These are phyloP conservation scores for Fusarium sterilihyphosum DNA, from an alignment of 2,329 filamentous ascomycete genomes.

Conservation along the genomic window DNA sequence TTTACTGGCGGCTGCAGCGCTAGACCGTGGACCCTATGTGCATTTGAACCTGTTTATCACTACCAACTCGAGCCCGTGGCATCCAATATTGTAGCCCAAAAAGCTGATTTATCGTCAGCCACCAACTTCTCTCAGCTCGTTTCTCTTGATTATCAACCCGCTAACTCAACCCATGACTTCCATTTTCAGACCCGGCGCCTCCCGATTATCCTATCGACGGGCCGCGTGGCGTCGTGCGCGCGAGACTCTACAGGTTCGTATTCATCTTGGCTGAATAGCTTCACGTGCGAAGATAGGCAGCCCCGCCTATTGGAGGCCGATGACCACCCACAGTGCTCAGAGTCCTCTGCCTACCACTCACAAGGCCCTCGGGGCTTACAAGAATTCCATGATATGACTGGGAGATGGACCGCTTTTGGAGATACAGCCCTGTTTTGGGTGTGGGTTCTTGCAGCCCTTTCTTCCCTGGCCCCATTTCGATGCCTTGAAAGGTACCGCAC, in stretches of 20 bases:
- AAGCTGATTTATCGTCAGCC: slow-evolving; percentile 33
- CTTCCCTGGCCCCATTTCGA: slow-evolving; percentile 24
- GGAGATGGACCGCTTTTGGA: slow-evolving; percentile 28
- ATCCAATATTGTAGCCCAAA: slow-evolving; percentile 6
- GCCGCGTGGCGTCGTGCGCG: slow-evolving; percentile 39
- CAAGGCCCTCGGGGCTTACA: slow-evolving; percentile 31
- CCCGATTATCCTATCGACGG: slow-evolving; percentile 27
- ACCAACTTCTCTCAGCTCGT: slow-evolving; percentile 37
- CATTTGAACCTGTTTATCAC: slow-evolving; percentile 36
- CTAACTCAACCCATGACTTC: slow-evolving; percentile 42
- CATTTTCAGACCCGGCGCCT: slow-evolving; percentile 30
- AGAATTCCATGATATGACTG: slow-evolving; percentile 38
- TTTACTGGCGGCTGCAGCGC: slow-evolving; percentile 36
- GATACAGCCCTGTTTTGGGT: slow-evolving; percentile 31
- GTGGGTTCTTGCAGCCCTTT: slow-evolving; percentile 28
- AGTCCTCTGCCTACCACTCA: slow-evolving; percentile 19
- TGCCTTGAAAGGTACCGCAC: slow-evolving; percentile 14
- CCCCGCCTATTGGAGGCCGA: slow-evolving; percentile 35
- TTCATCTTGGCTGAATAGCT: slow-evolving; percentile 28
- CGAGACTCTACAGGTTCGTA: slow-evolving; percentile 32
- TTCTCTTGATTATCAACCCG: slow-evolving; percentile 27
- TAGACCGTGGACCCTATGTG: slow-evolving; percentile 33
- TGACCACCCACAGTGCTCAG: slow-evolving; percentile 38
- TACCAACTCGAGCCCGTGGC: slow-evolving; percentile 24
- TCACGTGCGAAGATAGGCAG: slow-evolving; percentile 41